A percentile compares a stretch with the other conserved stretches of the same genome.
Conservation (phyloP, 176 grass and related monocot species). For the Raddia guianensis region DNA sequence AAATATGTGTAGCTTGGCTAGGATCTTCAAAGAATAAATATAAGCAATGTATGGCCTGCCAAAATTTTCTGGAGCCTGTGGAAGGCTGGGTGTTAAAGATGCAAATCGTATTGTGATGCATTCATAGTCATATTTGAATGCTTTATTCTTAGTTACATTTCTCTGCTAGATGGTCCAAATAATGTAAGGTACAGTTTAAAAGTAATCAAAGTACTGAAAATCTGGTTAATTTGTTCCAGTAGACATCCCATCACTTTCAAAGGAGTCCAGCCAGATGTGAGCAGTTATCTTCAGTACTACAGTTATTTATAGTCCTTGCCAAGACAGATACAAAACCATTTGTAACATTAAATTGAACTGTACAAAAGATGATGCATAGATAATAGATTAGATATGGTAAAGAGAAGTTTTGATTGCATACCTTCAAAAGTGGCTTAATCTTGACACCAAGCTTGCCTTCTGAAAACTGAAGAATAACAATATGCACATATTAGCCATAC, state of each 20-base stretch:
- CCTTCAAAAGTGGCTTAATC: slow-evolving; percentile 96
- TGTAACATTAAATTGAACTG: background rate
- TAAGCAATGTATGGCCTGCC: too few species aligned
- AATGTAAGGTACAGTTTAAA: background rate
- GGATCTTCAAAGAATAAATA: too few species aligned
- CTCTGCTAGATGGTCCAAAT: too few species aligned
- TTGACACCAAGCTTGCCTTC: slow-evolving; percentile 89
- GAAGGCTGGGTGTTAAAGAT: background rate
- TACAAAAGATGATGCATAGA: background rate
- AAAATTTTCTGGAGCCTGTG: too few species aligned
- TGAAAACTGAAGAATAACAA: slow-evolving; percentile 67
- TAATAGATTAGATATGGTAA: slow-evolving; percentile 11
- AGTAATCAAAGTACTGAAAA: background rate
- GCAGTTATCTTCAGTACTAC: background rate
- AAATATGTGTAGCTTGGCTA: too few species aligned
- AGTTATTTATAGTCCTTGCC: slow-evolving; percentile 4
- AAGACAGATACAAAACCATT: slow-evolving; percentile 21
- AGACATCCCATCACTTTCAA: background rate
- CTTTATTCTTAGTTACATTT: background rate
- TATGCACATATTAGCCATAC: slow-evolving; percentile 1
- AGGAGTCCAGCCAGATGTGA: background rate
- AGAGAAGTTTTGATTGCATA: slow-evolving; percentile 34
- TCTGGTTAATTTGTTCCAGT: background rate
- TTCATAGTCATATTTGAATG: background rate
- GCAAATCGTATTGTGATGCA: slow-evolving; percentile 2